Evolutionary conservation across 306 rosid genomes (phyloP).

Genomic region (Citrullus amarus): DNA sequence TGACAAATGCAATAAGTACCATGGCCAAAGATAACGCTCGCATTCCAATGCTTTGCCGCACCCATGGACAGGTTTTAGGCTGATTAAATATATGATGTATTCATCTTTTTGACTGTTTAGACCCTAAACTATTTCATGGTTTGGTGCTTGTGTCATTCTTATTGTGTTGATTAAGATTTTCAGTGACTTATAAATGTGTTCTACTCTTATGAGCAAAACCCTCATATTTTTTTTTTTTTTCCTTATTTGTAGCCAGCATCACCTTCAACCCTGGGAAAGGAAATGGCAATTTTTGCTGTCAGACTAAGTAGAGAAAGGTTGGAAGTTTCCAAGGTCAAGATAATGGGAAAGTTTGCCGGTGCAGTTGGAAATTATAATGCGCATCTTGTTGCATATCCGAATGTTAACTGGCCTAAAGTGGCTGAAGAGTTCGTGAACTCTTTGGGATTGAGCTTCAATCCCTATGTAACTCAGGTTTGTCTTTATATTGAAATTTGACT

Average conservation of each 20-base stretch:
- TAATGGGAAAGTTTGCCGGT: slow-evolving; percentile 90
- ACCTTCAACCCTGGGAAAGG: slow-evolving; percentile 92
- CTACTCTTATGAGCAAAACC: background rate
- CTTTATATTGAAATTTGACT: background rate
- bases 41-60: slow-evolving; percentile 74
- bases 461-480: slow-evolving; percentile 66
- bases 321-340: slow-evolving; percentile 47
- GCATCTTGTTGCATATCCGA: slow-evolving; percentile 75
- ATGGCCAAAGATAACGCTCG: slow-evolving; percentile 61
- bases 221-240: slow-evolving; percentile 3
- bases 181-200: background rate
- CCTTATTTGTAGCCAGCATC: slow-evolving; percentile 59
- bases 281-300: slow-evolving; percentile 81
- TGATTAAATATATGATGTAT: background rate
- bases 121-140: background rate
- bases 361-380: slow-evolving; percentile 98
- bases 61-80: slow-evolving; percentile 74
- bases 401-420: slow-evolving; percentile 51
- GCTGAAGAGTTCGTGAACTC: slow-evolving; percentile 65
- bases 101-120: slow-evolving; percentile 1
- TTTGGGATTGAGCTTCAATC: slow-evolving; percentile 70
- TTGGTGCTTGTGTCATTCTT: background rate
- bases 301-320: slow-evolving; percentile 65
- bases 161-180: background rate
- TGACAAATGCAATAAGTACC: slow-evolving; percentile 41